phyloP scores from a whole-genome alignment of 2,329 filamentous ascomycete species.

The Nakataea oryzae region DNA sequence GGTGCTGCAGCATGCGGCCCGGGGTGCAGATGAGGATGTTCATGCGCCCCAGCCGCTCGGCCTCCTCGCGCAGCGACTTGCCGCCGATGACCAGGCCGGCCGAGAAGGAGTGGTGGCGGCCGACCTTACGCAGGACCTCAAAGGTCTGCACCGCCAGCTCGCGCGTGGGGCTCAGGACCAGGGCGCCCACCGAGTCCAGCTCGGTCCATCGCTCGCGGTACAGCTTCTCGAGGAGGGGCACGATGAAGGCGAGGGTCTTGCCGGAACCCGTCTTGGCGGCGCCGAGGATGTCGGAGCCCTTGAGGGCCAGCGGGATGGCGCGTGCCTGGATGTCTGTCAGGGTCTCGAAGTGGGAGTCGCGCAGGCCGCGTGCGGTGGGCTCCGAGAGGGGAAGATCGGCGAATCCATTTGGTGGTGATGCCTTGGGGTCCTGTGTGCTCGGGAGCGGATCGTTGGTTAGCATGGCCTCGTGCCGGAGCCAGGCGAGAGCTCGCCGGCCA shows the following conservation, averaged over 20 bases:
- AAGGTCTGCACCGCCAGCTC: conserved; percentile 97
- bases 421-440: conserved; percentile 38
- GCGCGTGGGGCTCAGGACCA: conserved; percentile 88
- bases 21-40: conserved; percentile 96
- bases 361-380: conserved; percentile 67
- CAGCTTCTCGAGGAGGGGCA: conserved; percentile 87
- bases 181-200: conserved; percentile 79
- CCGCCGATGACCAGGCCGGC: conserved; percentile 91
- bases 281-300: conserved; percentile 79
- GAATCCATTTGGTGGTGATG: conserved; percentile 55
- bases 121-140: conserved; percentile 83
- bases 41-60: conserved; percentile 78
- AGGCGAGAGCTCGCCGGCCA: background rate
- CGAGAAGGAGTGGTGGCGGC: conserved; percentile 80
- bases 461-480: background rate
- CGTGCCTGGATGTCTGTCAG: conserved; percentile 86
- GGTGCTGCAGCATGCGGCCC: conserved; percentile 86
- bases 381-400: conserved; percentile 77
- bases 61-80: conserved; percentile 79
- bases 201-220: conserved; percentile 86
- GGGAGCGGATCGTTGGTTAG: conserved; percentile 20
- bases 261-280: conserved; percentile 94
- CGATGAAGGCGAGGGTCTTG: conserved; percentile 87
- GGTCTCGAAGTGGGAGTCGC: conserved; percentile 77
- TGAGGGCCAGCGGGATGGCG: conserved; percentile 79